phyloP scores from a whole-genome alignment of 805 yeast species.

The Wickerhamomyces ciferrii region DNA sequence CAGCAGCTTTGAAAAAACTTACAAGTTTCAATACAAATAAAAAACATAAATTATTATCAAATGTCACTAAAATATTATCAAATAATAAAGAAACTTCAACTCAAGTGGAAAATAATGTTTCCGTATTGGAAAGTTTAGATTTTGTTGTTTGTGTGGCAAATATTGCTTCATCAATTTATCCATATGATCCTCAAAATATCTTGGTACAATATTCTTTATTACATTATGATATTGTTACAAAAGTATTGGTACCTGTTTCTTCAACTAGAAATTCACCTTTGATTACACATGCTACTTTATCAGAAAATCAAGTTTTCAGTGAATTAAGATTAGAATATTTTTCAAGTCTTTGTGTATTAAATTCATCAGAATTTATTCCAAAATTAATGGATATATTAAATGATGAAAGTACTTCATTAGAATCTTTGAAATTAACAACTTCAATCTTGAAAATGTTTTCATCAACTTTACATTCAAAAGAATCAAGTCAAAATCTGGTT shows the following conservation, averaged over 20 bases:
- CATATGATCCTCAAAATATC: slow-evolving; percentile 19
- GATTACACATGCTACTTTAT: slow-evolving; percentile 5
- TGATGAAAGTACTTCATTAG: slow-evolving; percentile 25
- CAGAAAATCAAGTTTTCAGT: slow-evolving; percentile 18
- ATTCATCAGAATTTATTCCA: slow-evolving; percentile 14
- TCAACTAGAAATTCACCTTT: slow-evolving; percentile 12
- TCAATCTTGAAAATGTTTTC: slow-evolving; percentile 32
- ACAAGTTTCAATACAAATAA: slow-evolving; percentile 16
- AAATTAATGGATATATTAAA: slow-evolving; percentile 17
- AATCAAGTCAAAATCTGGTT: slow-evolving; percentile 21
- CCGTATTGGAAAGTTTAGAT: slow-evolving; percentile 22
- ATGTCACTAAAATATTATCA: slow-evolving; percentile 14
- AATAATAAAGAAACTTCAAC: slow-evolving; percentile 10
- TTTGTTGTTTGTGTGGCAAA: slow-evolving; percentile 26
- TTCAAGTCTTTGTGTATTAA: slow-evolving; percentile 19
- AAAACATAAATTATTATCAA: slow-evolving; percentile 16
- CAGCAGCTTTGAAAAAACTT: slow-evolving; percentile 16
- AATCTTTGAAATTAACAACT: slow-evolving; percentile 27
- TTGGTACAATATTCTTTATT: slow-evolving; percentile 24
- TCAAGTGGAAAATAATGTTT: slow-evolving; percentile 10
- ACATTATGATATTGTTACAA: slow-evolving; percentile 13
- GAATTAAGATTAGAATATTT: slow-evolving; percentile 26
- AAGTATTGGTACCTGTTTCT: slow-evolving; percentile 17
- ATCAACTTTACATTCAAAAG: slow-evolving; percentile 22
- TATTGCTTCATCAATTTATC: slow-evolving; percentile 26